Percentiles rank a stretch among this genome's conserved stretches.
Evolutionary conservation across 495 filamentous ascomycete genomes (phyloP).

Genomic region (Chlorociboria aeruginascens): DNA sequence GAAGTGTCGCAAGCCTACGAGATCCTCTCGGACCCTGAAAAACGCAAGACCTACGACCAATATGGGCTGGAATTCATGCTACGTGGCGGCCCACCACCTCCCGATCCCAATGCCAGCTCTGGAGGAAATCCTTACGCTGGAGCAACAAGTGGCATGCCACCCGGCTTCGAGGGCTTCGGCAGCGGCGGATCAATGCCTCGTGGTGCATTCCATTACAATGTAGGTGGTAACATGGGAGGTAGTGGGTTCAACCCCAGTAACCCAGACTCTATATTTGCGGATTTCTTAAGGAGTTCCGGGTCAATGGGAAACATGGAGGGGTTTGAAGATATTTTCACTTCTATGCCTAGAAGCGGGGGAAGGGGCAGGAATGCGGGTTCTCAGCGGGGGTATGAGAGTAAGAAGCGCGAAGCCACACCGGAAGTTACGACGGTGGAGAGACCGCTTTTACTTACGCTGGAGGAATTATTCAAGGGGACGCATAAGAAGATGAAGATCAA

Average conservation of each 20-base stretch:
- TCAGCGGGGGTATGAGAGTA: conserved; percentile 23
- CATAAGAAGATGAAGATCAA: conserved; percentile 97
- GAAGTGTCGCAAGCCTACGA: conserved; percentile 96
- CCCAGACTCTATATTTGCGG: conserved; percentile 72
- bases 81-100: conserved; percentile 64
- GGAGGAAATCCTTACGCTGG: conserved; percentile 35
- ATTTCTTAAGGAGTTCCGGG: conserved; percentile 55
- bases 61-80: conserved; percentile 88
- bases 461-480: conserved; percentile 74
- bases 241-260: conserved; percentile 68
- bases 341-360: conserved; percentile 23
- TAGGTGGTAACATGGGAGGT: conserved; percentile 32
- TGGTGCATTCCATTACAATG: conserved; percentile 48
- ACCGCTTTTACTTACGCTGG: conserved; percentile 66
- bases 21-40: conserved; percentile 93
- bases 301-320: conserved; percentile 33
- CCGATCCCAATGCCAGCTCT: conserved; percentile 39
- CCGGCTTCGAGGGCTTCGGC: conserved; percentile 35
- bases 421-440: conserved; percentile 87
- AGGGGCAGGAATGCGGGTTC: conserved; percentile 19
- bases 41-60: conserved; percentile 91
- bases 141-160: conserved; percentile 28
- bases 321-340: conserved; percentile 39
- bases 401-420: conserved; percentile 46
- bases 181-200: conserved; percentile 30